Evolutionary conservation across 2,329 filamentous ascomycete species (phyloP).

Genomic region (Xylaria sp.): DNA sequence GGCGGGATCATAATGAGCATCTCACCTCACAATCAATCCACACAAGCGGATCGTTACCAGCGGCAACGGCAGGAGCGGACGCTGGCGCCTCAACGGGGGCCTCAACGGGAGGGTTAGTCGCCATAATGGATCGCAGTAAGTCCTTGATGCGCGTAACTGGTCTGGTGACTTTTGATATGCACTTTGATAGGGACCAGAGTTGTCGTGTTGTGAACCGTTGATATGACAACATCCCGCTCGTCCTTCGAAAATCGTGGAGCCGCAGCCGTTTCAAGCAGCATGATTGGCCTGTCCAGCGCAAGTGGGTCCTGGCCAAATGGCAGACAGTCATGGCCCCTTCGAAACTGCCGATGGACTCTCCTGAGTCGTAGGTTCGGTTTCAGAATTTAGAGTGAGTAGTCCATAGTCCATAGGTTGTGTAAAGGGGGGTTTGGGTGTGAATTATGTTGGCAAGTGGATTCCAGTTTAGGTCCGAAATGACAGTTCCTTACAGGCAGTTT

Average conservation of each 20-base stretch:
- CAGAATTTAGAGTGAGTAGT: too few relatives aligned
- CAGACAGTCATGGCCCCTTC: not conserved
- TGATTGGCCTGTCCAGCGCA: not conserved
- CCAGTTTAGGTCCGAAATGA: too few relatives aligned
- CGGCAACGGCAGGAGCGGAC: conserved; percentile 4
- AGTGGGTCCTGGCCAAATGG: not conserved
- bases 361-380: too few relatives aligned
- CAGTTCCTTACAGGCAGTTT: too few relatives aligned
- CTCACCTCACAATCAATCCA: conserved; percentile 44
- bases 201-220: too few relatives aligned
- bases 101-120: conserved; percentile 2
- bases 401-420: too few relatives aligned
- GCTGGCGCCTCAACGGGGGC: not conserved
- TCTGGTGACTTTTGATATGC: not conserved
- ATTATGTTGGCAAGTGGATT: too few relatives aligned
- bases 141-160: not conserved
- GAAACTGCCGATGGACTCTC: too few relatives aligned
- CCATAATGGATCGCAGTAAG: not conserved
- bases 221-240: not conserved
- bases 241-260: not conserved
- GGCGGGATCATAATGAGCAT: not conserved
- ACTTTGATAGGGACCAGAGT: not conserved
- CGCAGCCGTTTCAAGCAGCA: not conserved
- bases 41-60: conserved; percentile 18
- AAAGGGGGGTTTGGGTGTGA: too few relatives aligned